Conservation (phyloP, 1,284 basidiomycete species). For the Melanopsichium pennsylvanicum region DNA sequence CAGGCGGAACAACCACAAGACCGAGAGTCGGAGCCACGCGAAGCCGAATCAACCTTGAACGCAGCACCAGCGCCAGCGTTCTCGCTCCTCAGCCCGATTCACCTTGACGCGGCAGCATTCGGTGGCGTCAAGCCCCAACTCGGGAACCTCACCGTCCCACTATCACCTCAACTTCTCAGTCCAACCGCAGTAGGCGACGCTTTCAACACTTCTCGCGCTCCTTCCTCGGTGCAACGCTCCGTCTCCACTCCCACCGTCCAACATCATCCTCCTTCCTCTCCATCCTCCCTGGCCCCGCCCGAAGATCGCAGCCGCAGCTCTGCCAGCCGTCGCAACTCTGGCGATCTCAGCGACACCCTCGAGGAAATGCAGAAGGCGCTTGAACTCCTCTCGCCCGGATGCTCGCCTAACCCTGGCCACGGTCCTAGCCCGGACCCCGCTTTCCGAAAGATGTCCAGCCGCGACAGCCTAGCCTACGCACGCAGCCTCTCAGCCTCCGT, state of each 20-base stretch:
- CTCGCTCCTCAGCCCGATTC: constrained; percentile 53
- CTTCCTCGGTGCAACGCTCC: constrained; percentile 3
- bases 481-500: constrained; percentile 52
- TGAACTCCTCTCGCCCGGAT: constrained; percentile 49
- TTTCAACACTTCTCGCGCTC: constrained; percentile 15
- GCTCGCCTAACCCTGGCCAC: constrained; percentile 29
- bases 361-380: constrained; percentile 53
- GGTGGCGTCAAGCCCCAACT: constrained; percentile 32
- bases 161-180: constrained; percentile 25
- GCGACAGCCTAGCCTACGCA: constrained; percentile 51
- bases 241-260: constrained; percentile 11
- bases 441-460: constrained; percentile 36
- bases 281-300: constrained; percentile 20
- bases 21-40: not conserved
- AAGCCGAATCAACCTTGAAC: not conserved
- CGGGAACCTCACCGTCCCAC: constrained; percentile 17
- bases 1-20: not conserved
- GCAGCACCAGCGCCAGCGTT: constrained; percentile 10
- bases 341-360: constrained; percentile 45
- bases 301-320: constrained; percentile 16
- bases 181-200: constrained; percentile 18
- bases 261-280: constrained; percentile 22
- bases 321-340: constrained; percentile 36
- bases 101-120: constrained; percentile 41
- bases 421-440: constrained; percentile 20